phyloP scores from a whole-genome alignment of 495 filamentous ascomycete species.

The Podospora comata region DNA sequence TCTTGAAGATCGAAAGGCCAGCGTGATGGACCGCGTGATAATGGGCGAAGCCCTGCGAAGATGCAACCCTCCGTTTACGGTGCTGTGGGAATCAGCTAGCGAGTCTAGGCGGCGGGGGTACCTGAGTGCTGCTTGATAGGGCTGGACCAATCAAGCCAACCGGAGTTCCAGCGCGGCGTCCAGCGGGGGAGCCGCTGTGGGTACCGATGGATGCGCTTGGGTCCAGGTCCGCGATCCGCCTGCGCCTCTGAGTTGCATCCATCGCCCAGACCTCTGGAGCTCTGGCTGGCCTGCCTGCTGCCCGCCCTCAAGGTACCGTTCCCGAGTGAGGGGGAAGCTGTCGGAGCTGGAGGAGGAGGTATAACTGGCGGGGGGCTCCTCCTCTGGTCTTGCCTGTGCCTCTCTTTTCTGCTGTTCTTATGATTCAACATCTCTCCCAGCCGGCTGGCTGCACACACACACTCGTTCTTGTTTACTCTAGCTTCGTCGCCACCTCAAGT shows the following conservation, averaged over 20 bases:
- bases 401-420: background rate
- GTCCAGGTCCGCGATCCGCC: constrained; percentile 5
- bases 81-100: background rate
- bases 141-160: constrained; percentile 1
- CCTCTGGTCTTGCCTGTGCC: background rate
- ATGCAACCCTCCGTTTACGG: constrained; percentile 6
- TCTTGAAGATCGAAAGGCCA: background rate
- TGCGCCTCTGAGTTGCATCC: constrained; percentile 3
- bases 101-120: background rate
- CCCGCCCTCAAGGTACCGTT: background rate
- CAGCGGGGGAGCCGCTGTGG: background rate
- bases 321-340: background rate
- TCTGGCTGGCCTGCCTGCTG: background rate
- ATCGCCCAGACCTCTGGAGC: background rate
- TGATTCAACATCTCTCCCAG: background rate
- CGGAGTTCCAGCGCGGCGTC: background rate
- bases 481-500: background rate
- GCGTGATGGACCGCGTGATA: constrained; percentile 6
- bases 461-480: background rate
- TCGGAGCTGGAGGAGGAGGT: background rate
- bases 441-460: background rate
- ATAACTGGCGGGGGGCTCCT: background rate
- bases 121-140: background rate
- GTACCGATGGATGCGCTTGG: background rate
- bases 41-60: background rate